Percentiles rank a stretch among this genome's conserved stretches.
These are phyloP conservation scores for Sarocladium oryzae DNA, from an alignment of 2,329 filamentous ascomycete genomes.

Conservation along the genomic window DNA sequence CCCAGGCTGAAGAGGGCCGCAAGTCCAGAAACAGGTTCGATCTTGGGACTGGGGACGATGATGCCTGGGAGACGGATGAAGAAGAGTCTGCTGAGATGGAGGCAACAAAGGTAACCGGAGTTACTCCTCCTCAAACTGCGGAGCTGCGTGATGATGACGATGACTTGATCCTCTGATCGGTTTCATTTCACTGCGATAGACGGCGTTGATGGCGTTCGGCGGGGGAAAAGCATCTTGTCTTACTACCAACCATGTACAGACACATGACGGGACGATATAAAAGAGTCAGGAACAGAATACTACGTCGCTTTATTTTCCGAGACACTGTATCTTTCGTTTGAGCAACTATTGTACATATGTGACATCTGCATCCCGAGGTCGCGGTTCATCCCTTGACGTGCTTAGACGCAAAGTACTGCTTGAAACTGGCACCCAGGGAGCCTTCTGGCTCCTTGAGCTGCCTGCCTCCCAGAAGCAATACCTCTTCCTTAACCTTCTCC, in stretches of 20 bases:
- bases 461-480: slow-evolving; percentile 30
- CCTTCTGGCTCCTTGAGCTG: slow-evolving; percentile 41
- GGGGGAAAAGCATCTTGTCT: slow-evolving; percentile 17
- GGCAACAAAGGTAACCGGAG: slow-evolving; percentile 5
- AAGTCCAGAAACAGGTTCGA: slow-evolving; percentile 20
- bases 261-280: background rate
- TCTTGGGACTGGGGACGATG: slow-evolving; percentile 27
- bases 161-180: slow-evolving; percentile 21
- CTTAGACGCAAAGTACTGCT: slow-evolving; percentile 26
- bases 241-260: background rate
- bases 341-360: background rate
- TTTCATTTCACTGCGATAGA: slow-evolving; percentile 16
- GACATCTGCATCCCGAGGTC: background rate
- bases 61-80: slow-evolving; percentile 10
- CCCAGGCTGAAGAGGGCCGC: slow-evolving; percentile 16
- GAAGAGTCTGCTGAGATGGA: slow-evolving; percentile 11
- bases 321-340: too few species aligned
- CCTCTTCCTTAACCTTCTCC: slow-evolving; percentile 26
- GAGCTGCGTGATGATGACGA: slow-evolving; percentile 21
- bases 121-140: slow-evolving; percentile 8
- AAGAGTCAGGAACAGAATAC: too few species aligned
- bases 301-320: too few species aligned
- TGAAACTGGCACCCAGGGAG: slow-evolving; percentile 26
- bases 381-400: background rate
- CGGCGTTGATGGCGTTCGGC: slow-evolving; percentile 19